Evolutionary conservation across 345 rosid species (phyloP).

Genomic region (Corchorus olitorius): DNA sequence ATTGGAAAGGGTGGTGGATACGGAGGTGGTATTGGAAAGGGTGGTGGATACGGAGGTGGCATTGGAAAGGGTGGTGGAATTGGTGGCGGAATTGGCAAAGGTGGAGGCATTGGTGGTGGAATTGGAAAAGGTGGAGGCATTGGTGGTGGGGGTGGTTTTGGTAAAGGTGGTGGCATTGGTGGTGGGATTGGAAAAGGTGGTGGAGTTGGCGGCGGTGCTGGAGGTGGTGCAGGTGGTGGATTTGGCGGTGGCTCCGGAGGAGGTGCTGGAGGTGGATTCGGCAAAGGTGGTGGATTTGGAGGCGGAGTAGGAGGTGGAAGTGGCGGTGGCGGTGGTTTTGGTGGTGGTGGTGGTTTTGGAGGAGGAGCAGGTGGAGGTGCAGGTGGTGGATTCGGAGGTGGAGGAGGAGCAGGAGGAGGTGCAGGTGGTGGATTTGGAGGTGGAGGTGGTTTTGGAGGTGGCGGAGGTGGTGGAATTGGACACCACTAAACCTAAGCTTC

Average conservation of each 20-base stretch:
- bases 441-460: conserved; percentile 31
- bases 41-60: conserved; percentile 26
- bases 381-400: conserved; percentile 19
- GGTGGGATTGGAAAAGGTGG: conserved; percentile 30
- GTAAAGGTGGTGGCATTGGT: conserved; percentile 5
- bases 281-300: conserved; percentile 29
- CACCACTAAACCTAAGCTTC: conserved; percentile 12
- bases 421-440: conserved; percentile 28
- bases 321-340: conserved; percentile 28
- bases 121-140: not conserved
- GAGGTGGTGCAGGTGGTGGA: conserved; percentile 12
- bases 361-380: conserved; percentile 33
- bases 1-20: conserved; percentile 24
- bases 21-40: conserved; percentile 27
- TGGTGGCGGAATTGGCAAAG: conserved; percentile 14
- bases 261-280: conserved; percentile 31
- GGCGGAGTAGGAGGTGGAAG: conserved; percentile 31
- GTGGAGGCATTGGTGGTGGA: conserved; percentile 24
- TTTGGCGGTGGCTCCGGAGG: conserved; percentile 26
- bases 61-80: conserved; percentile 3
- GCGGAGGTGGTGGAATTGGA: conserved; percentile 20
- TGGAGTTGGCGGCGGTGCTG: conserved; percentile 14
- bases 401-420: conserved; percentile 28
- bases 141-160: conserved; percentile 3
- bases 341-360: conserved; percentile 30